These are phyloP conservation scores for Raphanus hybrid DNA, from an alignment of 441 rosid genomes.

Conservation along the genomic window DNA sequence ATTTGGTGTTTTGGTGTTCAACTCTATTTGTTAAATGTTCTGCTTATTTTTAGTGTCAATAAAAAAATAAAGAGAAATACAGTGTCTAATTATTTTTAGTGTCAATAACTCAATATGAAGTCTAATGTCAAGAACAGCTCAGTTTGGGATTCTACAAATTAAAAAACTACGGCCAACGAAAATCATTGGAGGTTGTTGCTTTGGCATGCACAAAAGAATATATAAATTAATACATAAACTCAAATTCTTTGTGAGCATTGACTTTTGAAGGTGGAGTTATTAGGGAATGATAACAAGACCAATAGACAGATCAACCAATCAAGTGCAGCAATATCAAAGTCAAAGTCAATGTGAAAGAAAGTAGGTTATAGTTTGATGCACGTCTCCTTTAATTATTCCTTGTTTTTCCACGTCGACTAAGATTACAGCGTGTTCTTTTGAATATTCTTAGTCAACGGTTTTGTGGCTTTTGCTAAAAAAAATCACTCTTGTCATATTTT, in stretches of 20 bases:
- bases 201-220: conserved; percentile 9
- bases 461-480: background rate
- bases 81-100: background rate
- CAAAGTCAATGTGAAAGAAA: conserved; percentile 24
- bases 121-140: background rate
- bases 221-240: background rate
- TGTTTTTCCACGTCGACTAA: conserved; percentile 19
- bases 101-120: too few species aligned
- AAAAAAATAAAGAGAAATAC: background rate
- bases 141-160: background rate
- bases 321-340: conserved; percentile 2
- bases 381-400: conserved; percentile 15
- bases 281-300: background rate
- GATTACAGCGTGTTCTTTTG: conserved; percentile 18
- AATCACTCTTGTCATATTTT: background rate
- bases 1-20: too few species aligned
- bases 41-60: too few species aligned
- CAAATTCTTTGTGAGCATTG: background rate
- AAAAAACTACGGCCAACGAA: conserved; percentile 6
- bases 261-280: background rate
- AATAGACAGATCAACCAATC: background rate
- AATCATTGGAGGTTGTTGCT: conserved; percentile 18
- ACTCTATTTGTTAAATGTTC: too few species aligned
- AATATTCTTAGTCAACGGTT: conserved; percentile 13
- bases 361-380: background rate